Conservation (phyloP, 345 rosid species). For the Ricinus communis region DNA sequence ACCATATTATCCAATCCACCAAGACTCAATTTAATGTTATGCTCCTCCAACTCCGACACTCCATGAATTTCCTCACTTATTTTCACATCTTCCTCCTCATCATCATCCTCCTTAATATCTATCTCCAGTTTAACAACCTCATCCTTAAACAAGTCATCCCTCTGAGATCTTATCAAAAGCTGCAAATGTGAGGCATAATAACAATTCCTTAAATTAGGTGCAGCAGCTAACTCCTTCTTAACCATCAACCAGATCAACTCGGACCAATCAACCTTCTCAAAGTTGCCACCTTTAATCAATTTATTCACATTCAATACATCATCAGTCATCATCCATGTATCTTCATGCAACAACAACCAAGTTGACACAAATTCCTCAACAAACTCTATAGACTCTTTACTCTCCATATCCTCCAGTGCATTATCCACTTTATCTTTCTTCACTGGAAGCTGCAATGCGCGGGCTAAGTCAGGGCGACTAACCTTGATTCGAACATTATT, state of each 20-base stretch:
- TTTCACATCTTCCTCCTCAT: constrained; percentile 38
- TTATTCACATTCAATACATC: constrained; percentile 48
- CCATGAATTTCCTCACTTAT: constrained; percentile 35
- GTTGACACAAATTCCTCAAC: constrained; percentile 56
- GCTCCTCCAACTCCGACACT: constrained; percentile 52
- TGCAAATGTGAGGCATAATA: constrained; percentile 90
- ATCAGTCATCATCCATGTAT: constrained; percentile 71
- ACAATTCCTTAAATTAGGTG: constrained; percentile 50
- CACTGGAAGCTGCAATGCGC: constrained; percentile 66
- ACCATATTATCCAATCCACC: constrained; percentile 48
- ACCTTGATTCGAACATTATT: constrained; percentile 53
- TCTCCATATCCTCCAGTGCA: constrained; percentile 37
- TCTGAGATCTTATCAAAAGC: constrained; percentile 62
- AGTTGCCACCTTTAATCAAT: constrained; percentile 51
- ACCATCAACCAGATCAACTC: constrained; percentile 82
- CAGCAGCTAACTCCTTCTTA: constrained; percentile 64
- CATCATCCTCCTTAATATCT: constrained; percentile 39
- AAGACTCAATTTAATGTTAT: constrained; percentile 60
- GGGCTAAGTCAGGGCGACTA: constrained; percentile 72
- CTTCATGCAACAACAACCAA: constrained; percentile 74
- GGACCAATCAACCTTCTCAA: constrained; percentile 80
- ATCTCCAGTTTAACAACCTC: constrained; percentile 26
- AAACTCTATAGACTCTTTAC: constrained; percentile 50
- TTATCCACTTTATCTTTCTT: constrained; percentile 47
- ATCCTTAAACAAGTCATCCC: constrained; percentile 37